Base-by-base conservation (phyloP, 192 early-diverging fungal genomes). In the Linnemannia zychae region DNA sequence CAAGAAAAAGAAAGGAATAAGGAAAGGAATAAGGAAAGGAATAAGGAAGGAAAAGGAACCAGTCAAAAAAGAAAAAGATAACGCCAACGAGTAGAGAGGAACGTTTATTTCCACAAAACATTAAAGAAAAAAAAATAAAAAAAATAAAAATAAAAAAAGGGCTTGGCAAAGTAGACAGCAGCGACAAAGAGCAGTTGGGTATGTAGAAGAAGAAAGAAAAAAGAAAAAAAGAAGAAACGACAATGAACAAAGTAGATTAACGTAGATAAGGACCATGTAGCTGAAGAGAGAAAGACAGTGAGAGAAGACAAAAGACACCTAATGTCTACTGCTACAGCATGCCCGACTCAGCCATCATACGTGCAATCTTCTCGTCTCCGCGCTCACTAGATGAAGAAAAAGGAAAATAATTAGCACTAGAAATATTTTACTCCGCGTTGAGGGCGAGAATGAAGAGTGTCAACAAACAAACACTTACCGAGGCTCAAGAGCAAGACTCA, bases 401-500 rank as follows among this genome's bases (percentile, higher is more conserved):
- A 52, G 31, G 66, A 13, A 49, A 22, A n/a, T 33, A 15, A 46
- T 28, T 33, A 20, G 20, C 33, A 40, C 13, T 57, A 12, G 15
- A 22, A 38, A 16, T 16, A 68, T 22, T 38, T 68, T 22, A 15
- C 40, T 49, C 70, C 24, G 24, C 44, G 46, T 0, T 52, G 31
- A 44, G 9, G 9, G 9, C 40, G 9, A 44, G 40, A 3, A 44
- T 44, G 4, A 44, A 44, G n/a, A n/a, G n/a, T n/a, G 9, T 44
- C 53, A 76, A 12, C 34, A 36, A 67, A 28, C 52, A 36, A 13
- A 46, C 4, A 33, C 67, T 80, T 88, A 89, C 90, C 93, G 91
- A 52, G 96, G 96, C 86, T 98, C 97, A 48, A 98, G 88, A 18
- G 87, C 92, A 69, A 95, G 88, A 84, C 94, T 95, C 86, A 94